These are phyloP conservation scores for Gossypium thurberi DNA, from an alignment of 345 rosid genomes.

Conservation along the genomic window DNA sequence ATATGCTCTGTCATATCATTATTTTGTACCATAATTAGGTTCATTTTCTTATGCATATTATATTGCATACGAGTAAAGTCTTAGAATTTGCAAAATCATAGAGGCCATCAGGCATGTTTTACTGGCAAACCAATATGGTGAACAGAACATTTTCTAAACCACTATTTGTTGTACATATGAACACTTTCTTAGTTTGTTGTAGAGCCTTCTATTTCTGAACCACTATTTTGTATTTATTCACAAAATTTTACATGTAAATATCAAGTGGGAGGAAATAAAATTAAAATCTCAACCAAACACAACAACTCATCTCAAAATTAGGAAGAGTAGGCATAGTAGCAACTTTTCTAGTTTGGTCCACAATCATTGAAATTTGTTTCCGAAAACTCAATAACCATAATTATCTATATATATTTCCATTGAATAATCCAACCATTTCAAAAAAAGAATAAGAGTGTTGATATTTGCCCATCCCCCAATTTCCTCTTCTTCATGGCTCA, in stretches of 20 bases:
- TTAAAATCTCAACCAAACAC: background rate
- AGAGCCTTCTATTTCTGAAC: background rate
- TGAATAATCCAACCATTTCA: conserved; percentile 3
- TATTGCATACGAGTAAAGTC: background rate
- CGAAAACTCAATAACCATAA: background rate
- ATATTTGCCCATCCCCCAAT: background rate
- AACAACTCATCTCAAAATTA: background rate
- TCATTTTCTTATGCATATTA: background rate
- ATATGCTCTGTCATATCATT: conserved; percentile 1
- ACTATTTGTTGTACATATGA: background rate
- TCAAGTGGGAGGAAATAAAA: no score
- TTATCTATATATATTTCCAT: background rate
- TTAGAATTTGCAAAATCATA: background rate
- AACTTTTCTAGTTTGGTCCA: background rate
- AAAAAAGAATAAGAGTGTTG: conserved; percentile 10
- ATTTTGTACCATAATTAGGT: background rate
- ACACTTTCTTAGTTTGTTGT: background rate
- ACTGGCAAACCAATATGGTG: no score
- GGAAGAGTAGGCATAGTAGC: background rate
- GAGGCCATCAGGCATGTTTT: background rate
- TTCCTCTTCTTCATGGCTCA: conserved; percentile 37
- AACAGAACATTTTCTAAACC: no score
- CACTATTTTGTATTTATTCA: background rate
- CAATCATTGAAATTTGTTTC: background rate
- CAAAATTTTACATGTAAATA: background rate